Base-by-base conservation (phyloP, 1,284 basidiomycete species). In the Cutaneotrichosporon cyanovorans region DNA sequence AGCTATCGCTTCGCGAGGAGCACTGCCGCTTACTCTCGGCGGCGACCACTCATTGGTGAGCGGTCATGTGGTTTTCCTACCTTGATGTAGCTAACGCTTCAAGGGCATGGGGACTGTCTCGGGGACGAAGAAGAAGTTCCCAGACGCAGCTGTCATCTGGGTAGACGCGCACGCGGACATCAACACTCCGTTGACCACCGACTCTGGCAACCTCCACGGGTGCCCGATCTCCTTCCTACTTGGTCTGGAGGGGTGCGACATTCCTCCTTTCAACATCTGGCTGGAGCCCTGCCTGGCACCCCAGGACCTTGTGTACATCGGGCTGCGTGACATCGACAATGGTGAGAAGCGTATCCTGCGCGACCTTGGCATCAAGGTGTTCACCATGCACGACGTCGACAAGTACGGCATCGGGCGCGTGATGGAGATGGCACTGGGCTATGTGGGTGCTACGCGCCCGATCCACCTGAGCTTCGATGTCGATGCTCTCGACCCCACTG, bases 331-430 rank as follows among this genome's bases (percentile, higher is more conserved):
- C 72, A 75, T 99, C 51, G 95, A 99, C 65, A 72, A 77, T 7
- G 88, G 82, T 37, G 95, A 98, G 76, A 90, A 90, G 73, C 78
- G 77, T 56, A 87, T 98, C 60, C 77, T 98, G 49, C 81, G 78
- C 59, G 82, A 93, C 60, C 78, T 89, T 71, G 82, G 79, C 48
- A 96, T 99, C 78, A 90, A 87, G 70, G 86, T 84, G 10, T 98
- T 87, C 77, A 87, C 84, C 54, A 99, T 99, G 95, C 91, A 97
- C 74, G 89, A 98, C 57, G 85, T 99, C 45, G 95, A 99, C 75
- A 87, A 83, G 73, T 86, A 89, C 65, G 95, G 95, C 40, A 98
- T 99, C 57, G 93, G 89, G 22, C 81, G 82, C 63, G 87, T 97
- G 47, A 84, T 97, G 48, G 88, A 97, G 65, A 87, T 92, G 87